Evolutionary conservation across 192 early-diverging fungal species (phyloP), one percentile per base, ranked within the genome.

Genomic region (Coemansia sp.): DNA sequence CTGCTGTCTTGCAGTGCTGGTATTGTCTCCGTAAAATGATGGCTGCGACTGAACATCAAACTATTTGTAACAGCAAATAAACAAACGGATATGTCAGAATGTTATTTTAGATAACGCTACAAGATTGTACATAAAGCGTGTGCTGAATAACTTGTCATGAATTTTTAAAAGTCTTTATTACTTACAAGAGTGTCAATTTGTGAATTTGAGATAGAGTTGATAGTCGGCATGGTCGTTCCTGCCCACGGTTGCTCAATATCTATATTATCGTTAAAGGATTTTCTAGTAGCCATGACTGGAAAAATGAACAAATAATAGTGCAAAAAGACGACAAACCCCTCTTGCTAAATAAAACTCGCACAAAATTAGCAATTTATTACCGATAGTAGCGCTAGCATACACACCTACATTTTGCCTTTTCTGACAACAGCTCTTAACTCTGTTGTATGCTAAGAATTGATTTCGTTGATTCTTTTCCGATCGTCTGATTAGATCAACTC

Each of bases 181-280:
- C 67, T 51, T 79, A 74, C 74, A 52, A 76, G 43, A 4, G 79
- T 77, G 0, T 83, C 80, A 39, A 36, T 76, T 28, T 83, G 81
- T 18, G 81, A 83, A 65, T 72, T 78, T 62, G 12, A 54, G 38
- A 43, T 12, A 8, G 81, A 80, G 33, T 64, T 69, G 6, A 68
- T 5, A 1, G 45, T 38, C 60, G 70, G 62, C 54, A 75, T 18
- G 33, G 68, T 69, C 39, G 69, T 59, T 17, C 69, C 68, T 0
- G 64, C 39, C 75, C 75, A 78, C 15, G 75, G 33, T 4, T 38
- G 37, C 6, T 80, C 73, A 8, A 68, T 37, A 0, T 68, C 20
- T 39, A 67, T 53, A 22, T 36, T 56, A 35, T 83, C 81, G 8
- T 78, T 66, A 57, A 78, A 78, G 6, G 81, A 83, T 36, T 77